phyloP scores from a whole-genome alignment of 2,329 filamentous ascomycete genomes.

The Fusarium piperis region DNA sequence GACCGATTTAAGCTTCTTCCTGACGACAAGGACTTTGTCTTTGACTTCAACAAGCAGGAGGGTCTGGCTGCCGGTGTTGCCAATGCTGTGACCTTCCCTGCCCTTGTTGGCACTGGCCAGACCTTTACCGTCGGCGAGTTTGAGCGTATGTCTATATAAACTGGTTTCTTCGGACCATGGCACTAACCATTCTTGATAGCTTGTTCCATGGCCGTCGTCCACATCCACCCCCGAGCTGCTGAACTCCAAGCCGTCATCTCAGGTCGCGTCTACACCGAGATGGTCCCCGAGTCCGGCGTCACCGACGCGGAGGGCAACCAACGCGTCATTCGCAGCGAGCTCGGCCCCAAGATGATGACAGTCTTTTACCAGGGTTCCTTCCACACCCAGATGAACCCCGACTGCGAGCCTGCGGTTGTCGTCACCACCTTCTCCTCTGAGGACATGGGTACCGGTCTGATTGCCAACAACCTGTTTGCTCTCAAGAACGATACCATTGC shows the following conservation, averaged over 20 bases:
- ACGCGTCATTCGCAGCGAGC: slow-evolving; percentile 53
- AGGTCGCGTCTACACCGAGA: slow-evolving; percentile 60
- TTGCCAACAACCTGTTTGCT: slow-evolving; percentile 60
- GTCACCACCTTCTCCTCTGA: slow-evolving; percentile 61
- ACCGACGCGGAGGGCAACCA: slow-evolving; percentile 45
- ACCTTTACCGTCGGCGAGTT: slow-evolving; percentile 62
- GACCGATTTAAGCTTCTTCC: slow-evolving; percentile 57
- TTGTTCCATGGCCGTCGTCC: slow-evolving; percentile 66
- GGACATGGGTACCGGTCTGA: slow-evolving; percentile 60
- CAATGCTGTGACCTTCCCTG: slow-evolving; percentile 66
- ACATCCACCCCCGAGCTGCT: slow-evolving; percentile 62
- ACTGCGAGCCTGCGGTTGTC: slow-evolving; percentile 60
- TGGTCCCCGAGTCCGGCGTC: slow-evolving; percentile 62
- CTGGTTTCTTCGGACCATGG: accelerated
- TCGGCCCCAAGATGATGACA: slow-evolving; percentile 58
- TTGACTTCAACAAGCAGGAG: slow-evolving; percentile 53
- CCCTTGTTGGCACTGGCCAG: slow-evolving; percentile 61
- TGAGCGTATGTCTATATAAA: slow-evolving; percentile 41
- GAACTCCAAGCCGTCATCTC: slow-evolving; percentile 63
- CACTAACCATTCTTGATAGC: slow-evolving; percentile 35
- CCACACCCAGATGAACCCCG: slow-evolving; percentile 66
- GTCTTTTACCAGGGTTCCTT: slow-evolving; percentile 64
- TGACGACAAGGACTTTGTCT: slow-evolving; percentile 57
- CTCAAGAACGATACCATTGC: slow-evolving; percentile 55
- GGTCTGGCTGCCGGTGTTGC: slow-evolving; percentile 52